Evolutionary conservation across 352 stramenopile genomes (phyloP), one percentile per base, ranked within the genome.

Genomic region (Phytophthora tentaculata): DNA sequence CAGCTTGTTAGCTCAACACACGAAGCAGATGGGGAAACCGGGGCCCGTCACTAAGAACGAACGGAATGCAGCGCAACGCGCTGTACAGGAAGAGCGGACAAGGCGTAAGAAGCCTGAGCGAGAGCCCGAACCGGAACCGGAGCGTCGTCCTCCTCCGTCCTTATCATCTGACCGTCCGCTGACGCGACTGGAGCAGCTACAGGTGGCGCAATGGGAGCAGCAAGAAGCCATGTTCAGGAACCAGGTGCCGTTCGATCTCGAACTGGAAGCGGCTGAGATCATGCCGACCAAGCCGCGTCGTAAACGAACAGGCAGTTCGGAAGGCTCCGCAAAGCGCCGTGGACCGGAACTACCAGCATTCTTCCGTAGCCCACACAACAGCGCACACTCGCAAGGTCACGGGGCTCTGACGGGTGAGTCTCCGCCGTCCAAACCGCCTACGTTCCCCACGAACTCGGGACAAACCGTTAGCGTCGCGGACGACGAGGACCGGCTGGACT

Each of bases 1-100:
- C 9, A 81, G 81, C 54, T 45, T 81, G 45, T 72, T 88, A 17
- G 80, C 77, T 19, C 65, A 80, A 32, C 80, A 88, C 44, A 88
- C 80, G 26, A 78, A 82, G 24, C 58, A 80, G 35, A 84, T 83
- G 74, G 79, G 74, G 0, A 77, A 74, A 2, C 67, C 74, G 14
- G 79, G 76, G 0, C 76, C 76, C 1, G 74, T 82, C n/a, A 73
- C 74, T n/a, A 62, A 53, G 17, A 61, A 66, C n/a, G 72, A 72
- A 20, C 39, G 70, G 22, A 10, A 43, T 19, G 57, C 54, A 0
- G 69, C 57, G 4, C 63, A 12, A 10, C 61, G 41, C 6, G 58
- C 35, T 14, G 58, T 67, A 7, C 66, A 73, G 47, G 43, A 69
- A 24, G 47, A 68, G 37, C 50, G 24, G 17, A 35, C 41, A 8